Conservation (phyloP, 768 basidiomycete genomes). For the Termitomyces sp. region DNA sequence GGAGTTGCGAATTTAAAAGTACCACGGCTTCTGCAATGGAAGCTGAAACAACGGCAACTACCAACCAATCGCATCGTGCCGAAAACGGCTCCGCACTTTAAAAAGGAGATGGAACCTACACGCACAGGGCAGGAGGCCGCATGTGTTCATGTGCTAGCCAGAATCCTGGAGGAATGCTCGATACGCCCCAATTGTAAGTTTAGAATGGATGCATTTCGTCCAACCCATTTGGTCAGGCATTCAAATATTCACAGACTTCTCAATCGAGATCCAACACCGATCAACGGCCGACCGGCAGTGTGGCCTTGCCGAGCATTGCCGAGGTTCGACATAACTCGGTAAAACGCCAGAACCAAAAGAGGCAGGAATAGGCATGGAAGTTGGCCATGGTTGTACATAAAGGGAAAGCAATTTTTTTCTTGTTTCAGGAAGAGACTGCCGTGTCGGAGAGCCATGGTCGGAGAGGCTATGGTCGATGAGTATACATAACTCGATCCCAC, state of each 20-base stretch:
- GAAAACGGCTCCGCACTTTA: not conserved
- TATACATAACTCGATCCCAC: too few relatives aligned
- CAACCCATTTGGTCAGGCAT: not conserved
- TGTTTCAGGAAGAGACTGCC: not conserved
- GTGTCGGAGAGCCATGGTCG: not conserved
- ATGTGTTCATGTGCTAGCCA: not conserved
- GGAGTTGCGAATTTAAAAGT: not conserved
- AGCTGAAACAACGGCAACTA: not conserved
- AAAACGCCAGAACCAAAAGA: not conserved
- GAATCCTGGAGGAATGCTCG: not conserved
- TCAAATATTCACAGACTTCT: not conserved
- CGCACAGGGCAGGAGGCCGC: not conserved
- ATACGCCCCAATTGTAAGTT: not conserved
- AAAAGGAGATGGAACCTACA: not conserved
- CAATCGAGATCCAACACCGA: not conserved
- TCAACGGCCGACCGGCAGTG: not conserved
- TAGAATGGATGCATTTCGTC: not conserved
- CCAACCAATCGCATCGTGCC: not conserved
- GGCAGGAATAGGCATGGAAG: not conserved
- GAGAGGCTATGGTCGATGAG: too few relatives aligned
- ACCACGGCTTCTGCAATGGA: not conserved
- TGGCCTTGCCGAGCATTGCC: not conserved
- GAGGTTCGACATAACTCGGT: not conserved
- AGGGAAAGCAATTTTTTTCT: too few relatives aligned
- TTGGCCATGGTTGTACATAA: not conserved